Evolutionary conservation across 371 early-diverging fungal species (phyloP), one percentile per base, ranked within the genome.

Genomic region (Actinomucor elegans): DNA sequence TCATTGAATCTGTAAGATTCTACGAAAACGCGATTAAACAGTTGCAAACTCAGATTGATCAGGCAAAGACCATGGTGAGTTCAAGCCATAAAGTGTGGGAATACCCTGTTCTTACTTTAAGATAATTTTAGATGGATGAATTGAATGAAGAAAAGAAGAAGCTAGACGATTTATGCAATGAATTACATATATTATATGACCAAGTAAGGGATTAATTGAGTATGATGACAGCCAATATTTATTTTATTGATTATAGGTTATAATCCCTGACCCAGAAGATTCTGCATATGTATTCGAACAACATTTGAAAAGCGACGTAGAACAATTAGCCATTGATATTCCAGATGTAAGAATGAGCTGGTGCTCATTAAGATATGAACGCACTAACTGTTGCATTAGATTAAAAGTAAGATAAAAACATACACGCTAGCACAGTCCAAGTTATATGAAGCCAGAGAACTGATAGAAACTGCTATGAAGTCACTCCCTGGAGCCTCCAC

Each of bases 391-490:
- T n/a, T n/a, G n/a, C n/a, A n/a, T n/a, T n/a, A n/a, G n/a, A 56
- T 70, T 34, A 63, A 71, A 46, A 12, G 37, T 5, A 62, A 61
- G 5, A 67, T 75, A 8, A 40, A 55, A n/a, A 33, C 26, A 8
- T 66, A 69, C 38, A 38, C 49, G 20, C 20, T 42, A 33, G 67
- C 71, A 9, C 77, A 76, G 40, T 24, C 52, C 9, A 64, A 66
- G 20, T 29, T 73, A 18, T 68, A 76, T 18, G 46, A 64, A 24
- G 66, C 77, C 38, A 61, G 73, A 31, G 69, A 76, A 26, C 33
- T 42, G 2, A 67, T 76, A 33, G 77, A 73, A 48, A 57, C 47
- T 4, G 73, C 77, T 11, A 76, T 76, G 70, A 70, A 59, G 52
- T 49, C 68, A 17, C 33, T 76, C n/a, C 77, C 77, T 4, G 77